phyloP scores from a whole-genome alignment of 441 rosid species.

The Gossypium gossypioides region DNA sequence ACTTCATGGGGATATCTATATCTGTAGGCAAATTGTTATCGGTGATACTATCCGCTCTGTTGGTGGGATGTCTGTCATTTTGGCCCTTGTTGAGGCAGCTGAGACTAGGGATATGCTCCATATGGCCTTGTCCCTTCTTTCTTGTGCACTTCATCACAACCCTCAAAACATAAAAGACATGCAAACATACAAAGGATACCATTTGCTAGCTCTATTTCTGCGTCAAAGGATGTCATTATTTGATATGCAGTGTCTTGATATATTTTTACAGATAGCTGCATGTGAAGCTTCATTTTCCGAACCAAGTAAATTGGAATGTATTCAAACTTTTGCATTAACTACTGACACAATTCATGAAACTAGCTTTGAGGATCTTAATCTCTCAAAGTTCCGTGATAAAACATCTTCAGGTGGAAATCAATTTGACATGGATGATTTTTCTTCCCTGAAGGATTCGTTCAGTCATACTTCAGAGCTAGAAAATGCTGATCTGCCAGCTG shows the following conservation, averaged over 20 bases:
- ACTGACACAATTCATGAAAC: slow-evolving; percentile 49
- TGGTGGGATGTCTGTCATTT: slow-evolving; percentile 86
- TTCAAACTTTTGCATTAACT: slow-evolving; percentile 38
- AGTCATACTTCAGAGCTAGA: slow-evolving; percentile 96
- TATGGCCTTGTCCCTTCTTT: slow-evolving; percentile 87
- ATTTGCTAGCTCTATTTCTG: slow-evolving; percentile 91
- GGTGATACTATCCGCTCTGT: slow-evolving; percentile 89
- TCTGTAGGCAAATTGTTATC: slow-evolving; percentile 81
- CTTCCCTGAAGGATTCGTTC: slow-evolving; percentile 77
- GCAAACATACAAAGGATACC: slow-evolving; percentile 95
- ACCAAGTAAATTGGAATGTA: slow-evolving; percentile 64
- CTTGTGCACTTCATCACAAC: slow-evolving; percentile 91
- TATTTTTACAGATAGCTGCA: slow-evolving; percentile 96
- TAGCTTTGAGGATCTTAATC: slow-evolving; percentile 74
- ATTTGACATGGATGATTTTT: slow-evolving; percentile 91
- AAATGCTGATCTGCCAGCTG: slow-evolving; percentile 62
- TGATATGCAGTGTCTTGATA: slow-evolving; percentile 97
- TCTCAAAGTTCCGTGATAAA: slow-evolving; percentile 80
- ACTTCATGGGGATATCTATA: slow-evolving; percentile 70
- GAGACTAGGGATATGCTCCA: slow-evolving; percentile 96
- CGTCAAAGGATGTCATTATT: slow-evolving; percentile 78
- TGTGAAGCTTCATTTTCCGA: slow-evolving; percentile 98
- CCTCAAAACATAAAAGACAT: slow-evolving; percentile 95
- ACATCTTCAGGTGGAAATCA: slow-evolving; percentile 86
- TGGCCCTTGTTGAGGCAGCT: slow-evolving; percentile 94